Percentiles rank a stretch among this genome's conserved stretches.
phyloP scores from a whole-genome alignment of 352 stramenopile species.

The Thraustochytrium sp. region DNA sequence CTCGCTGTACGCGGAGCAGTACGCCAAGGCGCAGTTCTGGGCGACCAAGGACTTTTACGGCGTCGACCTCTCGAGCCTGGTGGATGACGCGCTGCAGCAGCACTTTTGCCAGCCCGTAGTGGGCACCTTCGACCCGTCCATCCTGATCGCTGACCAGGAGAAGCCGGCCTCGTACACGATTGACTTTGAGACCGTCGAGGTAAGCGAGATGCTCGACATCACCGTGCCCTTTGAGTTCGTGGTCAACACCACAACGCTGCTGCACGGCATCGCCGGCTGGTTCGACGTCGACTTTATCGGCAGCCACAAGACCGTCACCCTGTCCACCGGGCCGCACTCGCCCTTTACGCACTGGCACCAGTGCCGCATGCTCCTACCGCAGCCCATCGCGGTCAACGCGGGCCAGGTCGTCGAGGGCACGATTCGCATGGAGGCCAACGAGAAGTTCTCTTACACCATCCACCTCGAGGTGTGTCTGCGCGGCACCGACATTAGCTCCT shows the following conservation, averaged over 20 bases:
- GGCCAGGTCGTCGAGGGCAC: slow-evolving; percentile 76
- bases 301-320: slow-evolving; percentile 64
- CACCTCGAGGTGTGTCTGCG: slow-evolving; percentile 59
- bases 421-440: slow-evolving; percentile 84
- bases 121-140: slow-evolving; percentile 63
- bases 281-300: slow-evolving; percentile 97
- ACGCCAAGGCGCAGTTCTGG: slow-evolving; percentile 84
- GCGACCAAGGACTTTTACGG: slow-evolving; percentile 92
- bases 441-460: slow-evolving; percentile 92
- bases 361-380: slow-evolving; percentile 77
- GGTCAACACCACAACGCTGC: slow-evolving; percentile 73
- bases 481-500: not conserved
- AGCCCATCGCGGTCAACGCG: slow-evolving; percentile 81
- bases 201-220: slow-evolving; percentile 57
- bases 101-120: slow-evolving; percentile 94
- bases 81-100: slow-evolving; percentile 88
- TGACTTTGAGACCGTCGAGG: slow-evolving; percentile 38
- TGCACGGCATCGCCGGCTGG: slow-evolving; percentile 96
- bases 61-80: slow-evolving; percentile 85
- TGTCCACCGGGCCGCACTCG: slow-evolving; percentile 70
- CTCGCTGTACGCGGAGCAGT: slow-evolving; percentile 81
- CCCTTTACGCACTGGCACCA: slow-evolving; percentile 76
- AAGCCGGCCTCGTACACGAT: slow-evolving; percentile 2
- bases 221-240: slow-evolving; percentile 73
- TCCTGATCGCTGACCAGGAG: slow-evolving; percentile 57